phyloP scores from a whole-genome alignment of 2,329 filamentous ascomycete species.

The Fusarium ramigenum region DNA sequence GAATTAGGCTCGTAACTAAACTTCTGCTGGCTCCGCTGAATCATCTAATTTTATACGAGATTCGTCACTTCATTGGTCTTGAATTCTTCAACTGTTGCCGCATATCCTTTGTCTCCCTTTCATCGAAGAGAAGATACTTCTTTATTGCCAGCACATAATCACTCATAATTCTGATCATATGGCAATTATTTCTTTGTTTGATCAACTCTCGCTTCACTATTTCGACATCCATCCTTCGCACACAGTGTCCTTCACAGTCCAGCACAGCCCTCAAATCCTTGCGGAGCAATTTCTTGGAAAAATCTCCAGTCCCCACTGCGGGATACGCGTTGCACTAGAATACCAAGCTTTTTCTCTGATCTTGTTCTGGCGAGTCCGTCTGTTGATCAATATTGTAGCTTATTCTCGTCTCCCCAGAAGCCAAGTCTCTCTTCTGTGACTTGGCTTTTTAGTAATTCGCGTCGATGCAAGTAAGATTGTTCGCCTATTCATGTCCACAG shows the following conservation, averaged over 20 bases:
- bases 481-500: not conserved
- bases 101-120: not conserved
- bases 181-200: constrained; percentile 23
- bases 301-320: constrained; percentile 37
- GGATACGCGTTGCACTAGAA: constrained; percentile 32
- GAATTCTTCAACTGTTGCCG: not conserved
- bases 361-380: constrained; percentile 17
- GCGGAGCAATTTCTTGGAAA: constrained; percentile 27
- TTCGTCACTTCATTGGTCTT: not conserved
- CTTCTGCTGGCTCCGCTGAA: constrained; percentile 15
- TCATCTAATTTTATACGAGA: constrained; percentile 27
- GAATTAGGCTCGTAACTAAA: constrained; percentile 38
- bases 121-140: not conserved
- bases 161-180: constrained; percentile 2
- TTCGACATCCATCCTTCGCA: not conserved
- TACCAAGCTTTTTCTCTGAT: constrained; percentile 41
- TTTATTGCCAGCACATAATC: not conserved
- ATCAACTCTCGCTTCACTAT: constrained; percentile 7
- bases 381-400: constrained; percentile 27
- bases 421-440: constrained; percentile 4
- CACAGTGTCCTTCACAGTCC: constrained; percentile 35
- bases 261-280: constrained; percentile 8
- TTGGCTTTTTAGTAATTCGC: constrained; percentile 12
- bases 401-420: not conserved
- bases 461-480: constrained; percentile 29